phyloP scores from a whole-genome alignment of 2,329 filamentous ascomycete genomes.

The Aspergillus sp. region DNA sequence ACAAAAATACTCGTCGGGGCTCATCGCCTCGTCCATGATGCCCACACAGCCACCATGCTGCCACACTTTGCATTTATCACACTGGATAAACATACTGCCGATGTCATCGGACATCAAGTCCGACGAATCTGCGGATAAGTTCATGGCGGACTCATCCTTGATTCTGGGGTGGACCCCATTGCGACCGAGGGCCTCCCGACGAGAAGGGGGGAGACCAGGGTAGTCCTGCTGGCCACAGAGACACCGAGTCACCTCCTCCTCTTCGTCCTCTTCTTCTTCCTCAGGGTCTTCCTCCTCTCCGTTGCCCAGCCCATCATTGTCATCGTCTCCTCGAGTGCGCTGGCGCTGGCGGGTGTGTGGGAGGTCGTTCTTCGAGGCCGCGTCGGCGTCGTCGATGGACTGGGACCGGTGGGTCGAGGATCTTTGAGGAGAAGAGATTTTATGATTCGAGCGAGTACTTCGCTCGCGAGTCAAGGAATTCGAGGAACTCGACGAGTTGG shows the following conservation, averaged over 20 bases:
- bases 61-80: constrained; percentile 97
- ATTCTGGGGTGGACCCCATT: constrained; percentile 50
- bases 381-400: constrained; percentile 55
- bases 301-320: constrained; percentile 52
- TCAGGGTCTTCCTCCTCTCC: constrained; percentile 53
- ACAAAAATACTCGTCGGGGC: constrained; percentile 96
- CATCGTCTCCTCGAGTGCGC: constrained; percentile 66
- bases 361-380: constrained; percentile 55
- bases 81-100: constrained; percentile 95
- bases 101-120: constrained; percentile 72
- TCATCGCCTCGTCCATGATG: constrained; percentile 89
- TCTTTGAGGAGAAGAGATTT: constrained; percentile 70
- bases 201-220: constrained; percentile 68
- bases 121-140: constrained; percentile 57
- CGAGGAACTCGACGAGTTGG: constrained; percentile 71
- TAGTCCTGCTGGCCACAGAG: constrained; percentile 95
- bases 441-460: constrained; percentile 68
- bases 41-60: constrained; percentile 97
- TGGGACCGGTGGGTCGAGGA: constrained; percentile 70
- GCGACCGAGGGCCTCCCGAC: constrained; percentile 55
- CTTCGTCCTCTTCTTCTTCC: constrained; percentile 66
- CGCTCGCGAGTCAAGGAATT: constrained; percentile 73
- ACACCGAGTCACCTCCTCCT: constrained; percentile 93
- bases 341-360: constrained; percentile 74
- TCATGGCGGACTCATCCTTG: constrained; percentile 58